Evolutionary conservation across 768 basidiomycete genomes (phyloP), one percentile per base, ranked within the genome.

Genomic region (Hemileccinum rubropunctum): DNA sequence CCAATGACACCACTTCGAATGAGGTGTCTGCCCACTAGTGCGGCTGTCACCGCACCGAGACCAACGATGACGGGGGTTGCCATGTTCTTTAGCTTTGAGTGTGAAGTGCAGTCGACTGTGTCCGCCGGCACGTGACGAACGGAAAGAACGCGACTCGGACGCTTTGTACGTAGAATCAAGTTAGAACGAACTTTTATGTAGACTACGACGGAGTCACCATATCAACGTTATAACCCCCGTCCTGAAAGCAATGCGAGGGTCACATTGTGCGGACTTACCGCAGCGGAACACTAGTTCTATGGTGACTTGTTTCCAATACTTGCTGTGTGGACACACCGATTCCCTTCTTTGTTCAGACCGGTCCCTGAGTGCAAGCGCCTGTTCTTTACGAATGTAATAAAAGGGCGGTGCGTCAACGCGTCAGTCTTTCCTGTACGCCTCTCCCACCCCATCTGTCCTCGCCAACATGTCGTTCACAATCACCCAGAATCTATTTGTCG

Each of bases 61-160:
- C 90, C 92, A 42, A 92, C 61, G 36, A 92, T 72, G 40, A 91
- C 66, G 47, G 90, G 82, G 33, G 90, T 91, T 14, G 91, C 78
- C 92, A 94, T 93, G 30, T 26, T 32, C 17, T 43, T 8, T 4
- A 18, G 26, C 35, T 15, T n/a, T 12, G 14, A 18, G 34, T 23
- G 43, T 23, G 7, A 3, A 17, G 17, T 32, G 34, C 17, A 34
- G n/a, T 7, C 15, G n/a, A n/a, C 17, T 18, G 38, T 40, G 18
- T 3, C 18, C 18, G 17, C 18, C 7, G 3, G 11, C 55, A 57
- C 58, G 59, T 61, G 56, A 60, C 42, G 10, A 18, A 27, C 15
- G 27, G 28, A n/a, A n/a, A n/a, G n/a, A n/a, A n/a, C n/a, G n/a
- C n/a, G n/a, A n/a, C n/a, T n/a, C n/a, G n/a, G n/a, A n/a, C n/a